Percentiles rank a stretch among this genome's conserved stretches.
These are phyloP conservation scores for Citrullus colocynthis DNA, from an alignment of 306 rosid genomes.

Conservation along the genomic window DNA sequence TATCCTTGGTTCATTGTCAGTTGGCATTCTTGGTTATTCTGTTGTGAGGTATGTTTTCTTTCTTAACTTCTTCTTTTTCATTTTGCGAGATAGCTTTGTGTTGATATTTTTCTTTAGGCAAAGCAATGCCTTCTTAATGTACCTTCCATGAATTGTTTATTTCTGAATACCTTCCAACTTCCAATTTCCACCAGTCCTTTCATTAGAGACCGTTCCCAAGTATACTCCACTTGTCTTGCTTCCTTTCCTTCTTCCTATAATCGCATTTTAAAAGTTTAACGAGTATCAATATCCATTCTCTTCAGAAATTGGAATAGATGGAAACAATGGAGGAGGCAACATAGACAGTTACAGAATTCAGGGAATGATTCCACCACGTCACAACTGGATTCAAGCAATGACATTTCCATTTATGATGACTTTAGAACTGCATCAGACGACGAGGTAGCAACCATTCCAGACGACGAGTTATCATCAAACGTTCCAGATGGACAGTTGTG, in stretches of 20 bases:
- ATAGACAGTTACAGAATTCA: constrained; percentile 24
- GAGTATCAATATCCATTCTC: neutral
- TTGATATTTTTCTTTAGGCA: neutral
- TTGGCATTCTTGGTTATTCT: constrained; percentile 73
- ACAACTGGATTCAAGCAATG: constrained; percentile 26
- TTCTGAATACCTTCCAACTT: neutral
- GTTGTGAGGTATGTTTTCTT: constrained; percentile 21
- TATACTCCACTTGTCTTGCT: neutral
- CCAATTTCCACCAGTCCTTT: too few species aligned
- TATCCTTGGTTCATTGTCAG: constrained; percentile 52
- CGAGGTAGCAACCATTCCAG: constrained; percentile 46
- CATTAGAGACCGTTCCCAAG: neutral
- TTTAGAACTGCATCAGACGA: constrained; percentile 29
- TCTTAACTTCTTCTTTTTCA: neutral
- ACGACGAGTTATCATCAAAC: constrained; percentile 22
- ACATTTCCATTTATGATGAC: constrained; percentile 13
- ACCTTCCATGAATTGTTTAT: neutral
- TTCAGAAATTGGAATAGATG: constrained; percentile 83
- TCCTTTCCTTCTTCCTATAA: neutral
- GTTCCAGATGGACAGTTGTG: constrained; percentile 73
- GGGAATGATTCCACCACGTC: constrained; percentile 15
- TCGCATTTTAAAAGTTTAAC: neutral
- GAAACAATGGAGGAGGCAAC: constrained; percentile 59
- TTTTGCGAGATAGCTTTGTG: constrained; percentile 12
- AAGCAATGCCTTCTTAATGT: neutral